Conservation (phyloP, 1,139 yeast genomes). For the Taphrina wiesneri region DNA sequence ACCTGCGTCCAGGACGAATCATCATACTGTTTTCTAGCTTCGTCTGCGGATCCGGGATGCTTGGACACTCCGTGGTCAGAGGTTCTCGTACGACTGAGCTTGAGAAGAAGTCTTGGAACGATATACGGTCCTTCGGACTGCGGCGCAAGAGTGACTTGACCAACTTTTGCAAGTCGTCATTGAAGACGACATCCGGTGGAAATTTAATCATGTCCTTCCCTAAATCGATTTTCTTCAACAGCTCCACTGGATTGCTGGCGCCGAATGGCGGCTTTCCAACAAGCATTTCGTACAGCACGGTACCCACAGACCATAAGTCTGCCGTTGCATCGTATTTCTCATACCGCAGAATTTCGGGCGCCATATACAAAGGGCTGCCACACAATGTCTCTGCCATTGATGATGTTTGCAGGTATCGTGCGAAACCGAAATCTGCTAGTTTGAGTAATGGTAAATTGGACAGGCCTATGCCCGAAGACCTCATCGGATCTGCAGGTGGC, state of each 20-base stretch:
- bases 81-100: conserved; percentile 1
- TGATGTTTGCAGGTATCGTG: conserved; percentile 86
- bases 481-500: conserved; percentile 58
- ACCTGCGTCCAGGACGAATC: conserved; percentile 6
- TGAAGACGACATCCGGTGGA: conserved; percentile 57
- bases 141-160: conserved; percentile 75
- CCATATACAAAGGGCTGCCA: conserved; percentile 97
- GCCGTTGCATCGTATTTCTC: conserved; percentile 97
- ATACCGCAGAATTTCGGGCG: conserved; percentile 90
- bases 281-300: conserved; percentile 90
- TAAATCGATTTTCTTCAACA: conserved; percentile 78
- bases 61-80: neutral
- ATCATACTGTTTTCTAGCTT: conserved; percentile 13
- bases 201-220: conserved; percentile 75
- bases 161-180: conserved; percentile 65
- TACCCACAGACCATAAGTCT: conserved; percentile 97
- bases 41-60: neutral
- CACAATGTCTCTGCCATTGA: conserved; percentile 95
- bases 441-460: conserved; percentile 80
- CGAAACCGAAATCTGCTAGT: conserved; percentile 97
- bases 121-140: conserved; percentile 82
- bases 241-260: conserved; percentile 88
- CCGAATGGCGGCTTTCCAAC: conserved; percentile 94
- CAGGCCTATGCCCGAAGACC: conserved; percentile 63
- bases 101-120: conserved; percentile 80